phyloP scores from a whole-genome alignment of 2,329 filamentous ascomycete genomes.

The Elsinoe fawcettii region DNA sequence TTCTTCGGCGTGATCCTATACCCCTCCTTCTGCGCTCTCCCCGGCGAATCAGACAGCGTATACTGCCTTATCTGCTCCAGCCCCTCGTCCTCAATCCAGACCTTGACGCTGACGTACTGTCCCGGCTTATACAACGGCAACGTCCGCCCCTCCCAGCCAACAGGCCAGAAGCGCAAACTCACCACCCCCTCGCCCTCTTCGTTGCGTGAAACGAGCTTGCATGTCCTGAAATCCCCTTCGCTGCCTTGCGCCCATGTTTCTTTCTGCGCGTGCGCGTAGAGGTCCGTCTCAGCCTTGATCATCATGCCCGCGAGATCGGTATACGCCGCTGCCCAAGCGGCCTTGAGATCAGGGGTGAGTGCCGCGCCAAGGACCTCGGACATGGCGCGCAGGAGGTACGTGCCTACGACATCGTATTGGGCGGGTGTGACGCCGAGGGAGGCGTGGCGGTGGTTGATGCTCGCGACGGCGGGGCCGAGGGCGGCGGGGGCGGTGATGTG shows the following conservation, averaged over 20 bases:
- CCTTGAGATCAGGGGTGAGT: slow-evolving; percentile 56
- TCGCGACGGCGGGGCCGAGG: slow-evolving; percentile 51
- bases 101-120: slow-evolving; percentile 61
- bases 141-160: slow-evolving; percentile 43
- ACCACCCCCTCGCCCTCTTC: slow-evolving; percentile 56
- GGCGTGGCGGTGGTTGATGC: slow-evolving; percentile 70
- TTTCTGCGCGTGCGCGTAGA: slow-evolving; percentile 43
- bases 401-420: slow-evolving; percentile 63
- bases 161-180: slow-evolving; percentile 40
- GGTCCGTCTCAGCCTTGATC: slow-evolving; percentile 56
- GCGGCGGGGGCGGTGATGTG: slow-evolving; percentile 62
- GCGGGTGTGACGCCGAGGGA: slow-evolving; percentile 60
- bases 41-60: slow-evolving; percentile 60
- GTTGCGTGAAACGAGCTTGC: slow-evolving; percentile 57
- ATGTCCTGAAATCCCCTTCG: slow-evolving; percentile 51
- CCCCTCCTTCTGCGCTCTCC: slow-evolving; percentile 46
- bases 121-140: slow-evolving; percentile 60
- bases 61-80: slow-evolving; percentile 63
- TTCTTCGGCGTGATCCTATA: slow-evolving; percentile 67
- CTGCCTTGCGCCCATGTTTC: not conserved
- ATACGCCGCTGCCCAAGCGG: slow-evolving; percentile 66
- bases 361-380: slow-evolving; percentile 58
- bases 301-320: slow-evolving; percentile 66
- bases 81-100: slow-evolving; percentile 52
- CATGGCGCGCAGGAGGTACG: slow-evolving; percentile 61